Evolutionary conservation across 768 basidiomycete species (phyloP), one percentile per base, ranked within the genome.

Genomic region (Lanmaoa pseudosensibilis): DNA sequence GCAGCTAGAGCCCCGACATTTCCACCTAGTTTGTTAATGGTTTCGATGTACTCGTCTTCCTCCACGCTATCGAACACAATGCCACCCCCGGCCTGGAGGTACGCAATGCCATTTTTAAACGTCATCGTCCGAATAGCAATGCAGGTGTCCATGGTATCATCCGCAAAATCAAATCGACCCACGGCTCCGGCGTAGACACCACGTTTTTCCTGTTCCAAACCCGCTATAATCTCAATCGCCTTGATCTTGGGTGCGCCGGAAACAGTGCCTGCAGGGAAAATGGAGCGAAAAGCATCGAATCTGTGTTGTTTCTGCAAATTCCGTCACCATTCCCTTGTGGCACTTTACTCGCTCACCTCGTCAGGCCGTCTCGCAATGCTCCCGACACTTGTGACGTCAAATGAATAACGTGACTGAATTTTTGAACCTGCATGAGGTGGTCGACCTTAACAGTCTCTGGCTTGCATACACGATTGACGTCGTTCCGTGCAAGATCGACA

Each of bases 231-330:
- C 71, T 99, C 93, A 59, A 99, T 92, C 1, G 97, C 97, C 70
- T 96, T 97, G 73, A 99, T 95, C 75, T 99, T 99, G 2, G 97
- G 97, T 33, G 97, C 97, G 23, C 97, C 97, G 1, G 96, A 98
- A 25, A 99, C 97, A 3, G 97, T 99, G 0, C 97, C 97, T 18
- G 96, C 95, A 2, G 97, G 97, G 78, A 99, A 98, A 61, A 99
- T 98, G 23, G 96, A 98, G 11, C 96, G 85, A 83, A 99, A 98
- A 0, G 97, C 97, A 69, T 98, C 96, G 67, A 98, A 99, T 61
- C 95, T 95, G 62, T 3, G 6, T 30, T 25, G 39, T 40, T 48
- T 21, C 48, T 47, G 21, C 50, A 52, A 48, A 19, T 53, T 58
- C 18, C 2, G 55, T 53, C 23, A 57, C 19, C 54, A 52, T 13